Percentiles rank a stretch among this genome's conserved stretches.
These are phyloP conservation scores for Lasiosphaeria hispida DNA, from an alignment of 495 filamentous ascomycete species.

Conservation along the genomic window DNA sequence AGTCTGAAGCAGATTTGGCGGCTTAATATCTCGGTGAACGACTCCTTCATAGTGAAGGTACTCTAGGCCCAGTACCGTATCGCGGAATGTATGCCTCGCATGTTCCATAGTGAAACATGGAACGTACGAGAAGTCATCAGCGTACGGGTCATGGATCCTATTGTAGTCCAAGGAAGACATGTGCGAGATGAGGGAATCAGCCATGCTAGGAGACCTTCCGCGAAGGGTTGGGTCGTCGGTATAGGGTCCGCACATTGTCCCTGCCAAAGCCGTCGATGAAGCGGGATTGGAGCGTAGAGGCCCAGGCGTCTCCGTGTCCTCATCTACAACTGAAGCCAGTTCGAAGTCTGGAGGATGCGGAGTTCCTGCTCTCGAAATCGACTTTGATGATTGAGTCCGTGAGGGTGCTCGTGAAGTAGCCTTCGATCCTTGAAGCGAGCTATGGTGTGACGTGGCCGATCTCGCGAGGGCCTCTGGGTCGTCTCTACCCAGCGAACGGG, in stretches of 20 bases:
- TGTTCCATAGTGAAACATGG: conserved; percentile 85
- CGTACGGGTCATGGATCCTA: conserved; percentile 55
- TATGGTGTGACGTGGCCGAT: conserved; percentile 20
- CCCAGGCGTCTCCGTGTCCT: conserved; percentile 46
- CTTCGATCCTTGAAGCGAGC: conserved; percentile 37
- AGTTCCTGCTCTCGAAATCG: conserved; percentile 43
- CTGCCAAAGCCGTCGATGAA: conserved; percentile 61
- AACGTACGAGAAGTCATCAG: conserved; percentile 86
- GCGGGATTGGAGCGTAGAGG: conserved; percentile 46
- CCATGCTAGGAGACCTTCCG: conserved; percentile 60
- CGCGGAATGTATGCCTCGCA: conserved; percentile 83
- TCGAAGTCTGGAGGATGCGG: conserved; percentile 47
- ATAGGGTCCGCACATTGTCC: conserved; percentile 73
- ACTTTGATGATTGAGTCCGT: conserved; percentile 42
- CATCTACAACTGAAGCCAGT: conserved; percentile 29
- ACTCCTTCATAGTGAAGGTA: conserved; percentile 97
- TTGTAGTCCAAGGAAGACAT: conserved; percentile 55
- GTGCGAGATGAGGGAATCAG: conserved; percentile 60
- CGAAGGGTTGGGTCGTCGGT: conserved; percentile 50
- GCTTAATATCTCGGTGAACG: conserved; percentile 98
- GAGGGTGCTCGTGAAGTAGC: conserved; percentile 45
- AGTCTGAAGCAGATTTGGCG: conserved; percentile 92
- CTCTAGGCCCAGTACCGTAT: conserved; percentile 90
- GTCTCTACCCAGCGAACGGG: conserved; percentile 35
- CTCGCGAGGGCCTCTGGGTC: conserved; percentile 16